Conservation (phyloP, 2,329 filamentous ascomycete species). For the Paramyrothecium roridum region DNA sequence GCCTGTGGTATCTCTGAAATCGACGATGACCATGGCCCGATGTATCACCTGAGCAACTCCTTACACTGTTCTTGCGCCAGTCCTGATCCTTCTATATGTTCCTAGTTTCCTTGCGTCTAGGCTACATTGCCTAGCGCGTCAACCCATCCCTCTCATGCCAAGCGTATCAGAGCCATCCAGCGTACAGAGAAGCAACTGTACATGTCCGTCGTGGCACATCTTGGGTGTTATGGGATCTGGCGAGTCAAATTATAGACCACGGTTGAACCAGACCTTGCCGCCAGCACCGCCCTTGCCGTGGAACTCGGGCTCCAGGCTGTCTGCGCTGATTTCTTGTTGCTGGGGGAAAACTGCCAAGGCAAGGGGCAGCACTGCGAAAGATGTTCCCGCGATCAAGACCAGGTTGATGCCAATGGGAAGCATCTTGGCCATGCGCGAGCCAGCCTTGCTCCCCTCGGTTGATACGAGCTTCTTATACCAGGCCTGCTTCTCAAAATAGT, state of each 20-base stretch:
- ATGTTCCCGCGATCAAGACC: slow-evolving; percentile 80
- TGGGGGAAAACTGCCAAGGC: slow-evolving; percentile 92
- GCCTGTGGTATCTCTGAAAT: no score
- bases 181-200: no score
- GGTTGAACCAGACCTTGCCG: slow-evolving; percentile 92
- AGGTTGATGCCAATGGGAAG: slow-evolving; percentile 78
- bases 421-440: slow-evolving; percentile 59
- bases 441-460: slow-evolving; percentile 74
- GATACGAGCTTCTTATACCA: slow-evolving; percentile 42
- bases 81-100: no score
- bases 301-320: slow-evolving; percentile 81
- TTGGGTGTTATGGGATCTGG: no score
- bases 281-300: slow-evolving; percentile 73
- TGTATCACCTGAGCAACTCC: no score
- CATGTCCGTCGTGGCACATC: no score
- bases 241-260: slow-evolving; percentile 65
- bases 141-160: no score
- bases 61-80: no score
- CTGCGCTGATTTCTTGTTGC: slow-evolving; percentile 75
- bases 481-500: slow-evolving; percentile 66
- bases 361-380: slow-evolving; percentile 82
- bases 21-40: no score
- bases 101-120: no score
- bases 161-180: no score
- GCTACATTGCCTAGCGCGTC: no score